Conservation (phyloP, 306 rosid species). For the Cucurbita ficifolia region DNA sequence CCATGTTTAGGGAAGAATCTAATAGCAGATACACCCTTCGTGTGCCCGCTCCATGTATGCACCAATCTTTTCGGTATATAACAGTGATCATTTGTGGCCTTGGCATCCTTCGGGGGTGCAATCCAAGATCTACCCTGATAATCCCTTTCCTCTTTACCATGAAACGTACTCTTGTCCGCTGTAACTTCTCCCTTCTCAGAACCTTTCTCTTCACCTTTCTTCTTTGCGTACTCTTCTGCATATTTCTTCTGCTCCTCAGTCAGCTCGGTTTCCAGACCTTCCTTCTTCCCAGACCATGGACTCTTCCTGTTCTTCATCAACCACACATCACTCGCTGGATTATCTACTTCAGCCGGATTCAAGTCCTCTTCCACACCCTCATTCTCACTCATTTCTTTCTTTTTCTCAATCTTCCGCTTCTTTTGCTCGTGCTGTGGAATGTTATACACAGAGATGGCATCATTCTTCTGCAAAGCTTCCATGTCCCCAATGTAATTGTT, state of each 20-base stretch:
- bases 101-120: constrained; percentile 82
- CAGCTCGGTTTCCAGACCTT: constrained; percentile 51
- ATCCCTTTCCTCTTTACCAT: constrained; percentile 88
- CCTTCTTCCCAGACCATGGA: constrained; percentile 95
- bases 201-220: constrained; percentile 81
- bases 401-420: constrained; percentile 46
- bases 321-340: constrained; percentile 71
- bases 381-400: constrained; percentile 15
- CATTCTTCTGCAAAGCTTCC: constrained; percentile 43
- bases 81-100: constrained; percentile 77
- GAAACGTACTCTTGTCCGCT: constrained; percentile 74
- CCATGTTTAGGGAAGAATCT: constrained; percentile 81
- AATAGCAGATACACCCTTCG: constrained; percentile 86
- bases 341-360: constrained; percentile 31
- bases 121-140: constrained; percentile 99
- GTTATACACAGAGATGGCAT: constrained; percentile 63
- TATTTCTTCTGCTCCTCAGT: constrained; percentile 89
- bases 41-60: constrained; percentile 99
- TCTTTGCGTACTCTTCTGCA: constrained; percentile 83
- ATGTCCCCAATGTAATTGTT: constrained; percentile 59
- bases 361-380: constrained; percentile 7
- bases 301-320: constrained; percentile 76
- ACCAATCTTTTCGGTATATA: constrained; percentile 92
- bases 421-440: constrained; percentile 71
- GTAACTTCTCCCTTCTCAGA: constrained; percentile 65